These are phyloP conservation scores for Saccharomycopsis sp. DNA, from an alignment of 805 yeast genomes.

Conservation along the genomic window DNA sequence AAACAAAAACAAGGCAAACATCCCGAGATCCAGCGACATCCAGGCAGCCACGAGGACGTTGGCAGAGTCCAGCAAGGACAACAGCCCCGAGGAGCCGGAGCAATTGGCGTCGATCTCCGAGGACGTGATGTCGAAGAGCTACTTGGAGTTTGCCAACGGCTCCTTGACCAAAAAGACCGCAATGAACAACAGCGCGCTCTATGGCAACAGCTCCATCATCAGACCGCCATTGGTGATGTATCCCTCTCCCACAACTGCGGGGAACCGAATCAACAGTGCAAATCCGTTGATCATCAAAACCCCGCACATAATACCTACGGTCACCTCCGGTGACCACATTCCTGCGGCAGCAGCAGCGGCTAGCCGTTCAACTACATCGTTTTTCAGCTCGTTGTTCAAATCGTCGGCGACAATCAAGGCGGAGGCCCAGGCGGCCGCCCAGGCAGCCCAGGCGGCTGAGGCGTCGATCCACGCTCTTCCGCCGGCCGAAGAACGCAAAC, in stretches of 20 bases:
- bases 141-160: background rate
- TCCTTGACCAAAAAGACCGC: background rate
- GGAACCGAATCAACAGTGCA: background rate
- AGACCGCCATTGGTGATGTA: conserved; percentile 96
- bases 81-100: background rate
- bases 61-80: background rate
- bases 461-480: background rate
- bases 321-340: background rate
- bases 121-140: background rate
- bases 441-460: background rate
- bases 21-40: background rate
- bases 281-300: background rate
- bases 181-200: background rate
- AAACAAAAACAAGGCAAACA: background rate
- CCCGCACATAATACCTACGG: background rate
- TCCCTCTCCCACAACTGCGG: conserved; percentile 64
- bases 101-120: background rate
- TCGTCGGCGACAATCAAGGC: background rate
- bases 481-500: background rate
- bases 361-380: background rate
- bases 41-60: background rate
- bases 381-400: background rate
- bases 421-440: background rate
- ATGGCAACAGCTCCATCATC: conserved; percentile 50
- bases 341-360: background rate